A percentile compares a stretch with the other conserved stretches of the same genome.
Conservation (phyloP, 2,329 filamentous ascomycete genomes). For the Botrytis paeoniae region DNA sequence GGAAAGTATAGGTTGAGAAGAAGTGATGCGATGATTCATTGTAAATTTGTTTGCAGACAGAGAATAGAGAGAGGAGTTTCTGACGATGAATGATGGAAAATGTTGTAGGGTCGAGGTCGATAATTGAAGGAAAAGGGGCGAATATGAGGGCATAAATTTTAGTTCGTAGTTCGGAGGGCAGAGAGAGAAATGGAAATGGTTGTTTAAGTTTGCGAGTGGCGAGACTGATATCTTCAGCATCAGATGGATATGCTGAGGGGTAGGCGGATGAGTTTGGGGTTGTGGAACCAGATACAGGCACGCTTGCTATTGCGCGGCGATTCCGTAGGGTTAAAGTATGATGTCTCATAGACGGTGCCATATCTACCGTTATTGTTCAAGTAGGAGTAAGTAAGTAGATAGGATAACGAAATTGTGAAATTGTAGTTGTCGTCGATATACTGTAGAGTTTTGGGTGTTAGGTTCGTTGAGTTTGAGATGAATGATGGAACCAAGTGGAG, state of each 20-base stretch:
- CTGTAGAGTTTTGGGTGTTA: background rate
- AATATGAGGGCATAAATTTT: constrained; percentile 67
- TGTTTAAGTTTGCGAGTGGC: constrained; percentile 13
- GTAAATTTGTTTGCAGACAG: constrained; percentile 59
- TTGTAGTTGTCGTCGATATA: background rate
- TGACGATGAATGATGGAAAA: constrained; percentile 58
- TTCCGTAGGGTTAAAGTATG: constrained; percentile 9
- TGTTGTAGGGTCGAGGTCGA: constrained; percentile 67
- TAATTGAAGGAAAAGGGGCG: constrained; percentile 47
- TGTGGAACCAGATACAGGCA: constrained; percentile 17
- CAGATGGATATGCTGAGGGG: constrained; percentile 33
- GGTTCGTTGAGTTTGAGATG: background rate
- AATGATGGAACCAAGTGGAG: background rate
- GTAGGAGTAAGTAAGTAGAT: background rate
- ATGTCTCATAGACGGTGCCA: constrained; percentile 6
- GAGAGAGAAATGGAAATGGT: constrained; percentile 61
- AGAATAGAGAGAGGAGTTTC: constrained; percentile 53
- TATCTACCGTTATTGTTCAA: background rate
- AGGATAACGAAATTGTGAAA: background rate
- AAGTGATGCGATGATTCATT: constrained; percentile 63
- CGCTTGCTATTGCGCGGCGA: background rate
- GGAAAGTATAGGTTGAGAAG: constrained; percentile 60
- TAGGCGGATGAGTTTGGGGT: constrained; percentile 26
- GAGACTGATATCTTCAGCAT: constrained; percentile 30
- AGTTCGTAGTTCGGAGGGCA: constrained; percentile 68